phyloP scores from a whole-genome alignment of 129 eudicot genomes.

The Heracleum sosnowskyi region DNA sequence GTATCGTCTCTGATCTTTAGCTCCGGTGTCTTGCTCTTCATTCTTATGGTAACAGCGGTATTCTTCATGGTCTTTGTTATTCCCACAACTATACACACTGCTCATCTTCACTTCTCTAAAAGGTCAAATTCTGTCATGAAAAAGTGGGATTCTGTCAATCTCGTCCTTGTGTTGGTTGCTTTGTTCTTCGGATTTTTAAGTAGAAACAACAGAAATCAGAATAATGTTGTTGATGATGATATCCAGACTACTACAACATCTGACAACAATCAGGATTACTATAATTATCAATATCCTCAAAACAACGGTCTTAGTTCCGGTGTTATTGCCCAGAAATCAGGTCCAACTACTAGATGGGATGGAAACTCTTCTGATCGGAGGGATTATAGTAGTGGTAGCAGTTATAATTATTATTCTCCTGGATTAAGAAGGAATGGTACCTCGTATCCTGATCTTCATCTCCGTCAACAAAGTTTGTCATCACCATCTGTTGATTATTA shows the following conservation, averaged over 20 bases:
- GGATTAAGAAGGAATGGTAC: constrained; percentile 50
- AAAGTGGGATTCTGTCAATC: constrained; percentile 76
- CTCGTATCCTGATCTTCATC: constrained; percentile 92
- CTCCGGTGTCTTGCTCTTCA: constrained; percentile 52
- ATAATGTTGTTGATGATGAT: background rate
- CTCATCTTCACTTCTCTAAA: background rate
- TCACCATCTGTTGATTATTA: constrained; percentile 21
- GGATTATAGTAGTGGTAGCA: background rate
- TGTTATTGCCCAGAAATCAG: constrained; percentile 29
- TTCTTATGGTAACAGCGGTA: constrained; percentile 49
- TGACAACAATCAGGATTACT: background rate
- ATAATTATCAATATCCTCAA: constrained; percentile 23
- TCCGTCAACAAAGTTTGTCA: constrained; percentile 35
- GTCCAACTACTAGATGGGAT: constrained; percentile 36
- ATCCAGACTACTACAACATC: background rate
- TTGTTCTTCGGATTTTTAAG: constrained; percentile 71
- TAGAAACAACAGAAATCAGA: background rate
- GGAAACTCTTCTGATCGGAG: constrained; percentile 36
- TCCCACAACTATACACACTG: constrained; percentile 30
- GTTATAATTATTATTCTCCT: background rate
- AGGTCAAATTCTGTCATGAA: constrained; percentile 56
- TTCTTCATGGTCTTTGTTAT: constrained; percentile 43
- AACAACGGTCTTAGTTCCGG: constrained; percentile 21
- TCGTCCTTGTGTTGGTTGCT: constrained; percentile 67
- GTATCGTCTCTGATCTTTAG: constrained; percentile 51